Percentiles rank a stretch among this genome's conserved stretches.
Conservation (phyloP, 1,139 yeast species). For the Wickerhamomyces sp. region DNA sequence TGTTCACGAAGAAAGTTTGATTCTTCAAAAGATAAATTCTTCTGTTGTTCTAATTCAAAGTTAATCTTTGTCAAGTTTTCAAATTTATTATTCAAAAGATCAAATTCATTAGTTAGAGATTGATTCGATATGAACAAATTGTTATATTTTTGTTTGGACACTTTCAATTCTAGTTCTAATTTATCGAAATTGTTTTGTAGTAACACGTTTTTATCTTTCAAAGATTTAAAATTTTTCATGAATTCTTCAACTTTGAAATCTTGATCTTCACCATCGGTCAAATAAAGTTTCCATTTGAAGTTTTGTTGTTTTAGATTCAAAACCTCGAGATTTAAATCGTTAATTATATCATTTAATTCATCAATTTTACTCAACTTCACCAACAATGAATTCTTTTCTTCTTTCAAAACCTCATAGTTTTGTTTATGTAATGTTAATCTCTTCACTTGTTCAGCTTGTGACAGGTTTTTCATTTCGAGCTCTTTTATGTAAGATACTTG, state of each 20-base stretch:
- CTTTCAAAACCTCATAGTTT: constrained; percentile 47
- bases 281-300: constrained; percentile 25
- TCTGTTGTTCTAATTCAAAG: constrained; percentile 47
- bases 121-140: constrained; percentile 33
- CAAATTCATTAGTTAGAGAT: constrained; percentile 29
- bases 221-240: constrained; percentile 29
- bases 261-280: constrained; percentile 24
- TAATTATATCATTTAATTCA: constrained; percentile 41
- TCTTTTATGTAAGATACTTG: constrained; percentile 54
- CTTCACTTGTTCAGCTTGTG: constrained; percentile 43
- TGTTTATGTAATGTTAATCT: constrained; percentile 37
- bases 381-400: constrained; percentile 42
- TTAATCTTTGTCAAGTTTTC: constrained; percentile 34
- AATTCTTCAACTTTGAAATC: constrained; percentile 31
- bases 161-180: constrained; percentile 28
- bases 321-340: constrained; percentile 50
- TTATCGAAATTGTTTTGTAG: constrained; percentile 36
- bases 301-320: constrained; percentile 38
- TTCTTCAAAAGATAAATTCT: constrained; percentile 54
- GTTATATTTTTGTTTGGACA: constrained; percentile 26
- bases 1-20: constrained; percentile 54
- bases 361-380: constrained; percentile 40
- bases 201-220: constrained; percentile 35
- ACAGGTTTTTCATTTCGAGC: constrained; percentile 46
- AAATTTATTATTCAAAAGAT: constrained; percentile 29